Percentiles rank a stretch among this genome's conserved stretches.
Evolutionary conservation across 805 yeast species (phyloP).

Genomic region (Starmerella stigmatis): DNA sequence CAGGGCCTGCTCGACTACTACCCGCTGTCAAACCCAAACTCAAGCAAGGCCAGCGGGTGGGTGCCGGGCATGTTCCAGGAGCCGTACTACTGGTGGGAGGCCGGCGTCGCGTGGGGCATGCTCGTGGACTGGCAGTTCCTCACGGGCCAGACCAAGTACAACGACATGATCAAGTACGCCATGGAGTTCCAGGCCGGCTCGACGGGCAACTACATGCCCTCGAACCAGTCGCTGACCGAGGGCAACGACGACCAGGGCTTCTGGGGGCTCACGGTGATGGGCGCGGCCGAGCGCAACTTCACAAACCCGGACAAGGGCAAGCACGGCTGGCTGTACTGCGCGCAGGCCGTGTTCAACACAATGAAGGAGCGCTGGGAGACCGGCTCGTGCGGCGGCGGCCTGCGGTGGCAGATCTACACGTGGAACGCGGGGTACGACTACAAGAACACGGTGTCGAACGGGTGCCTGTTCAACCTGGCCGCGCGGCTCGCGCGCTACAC

Average conservation of each 20-base stretch:
- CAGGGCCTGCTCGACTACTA: conserved; percentile 76
- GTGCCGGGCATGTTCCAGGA: conserved; percentile 58
- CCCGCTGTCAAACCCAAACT: conserved; percentile 25
- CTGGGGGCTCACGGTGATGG: conserved; percentile 82
- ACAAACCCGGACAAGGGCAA: conserved; percentile 50
- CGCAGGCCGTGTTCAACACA: conserved; percentile 80
- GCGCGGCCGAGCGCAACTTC: conserved; percentile 75
- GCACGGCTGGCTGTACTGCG: conserved; percentile 64
- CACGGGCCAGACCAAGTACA: conserved; percentile 59
- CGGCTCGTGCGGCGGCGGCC: conserved; percentile 56
- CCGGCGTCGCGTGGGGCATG: conserved; percentile 57
- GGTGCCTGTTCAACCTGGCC: conserved; percentile 66
- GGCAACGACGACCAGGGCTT: conserved; percentile 93
- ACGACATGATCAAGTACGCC: conserved; percentile 47
- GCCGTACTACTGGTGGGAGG: conserved; percentile 90
- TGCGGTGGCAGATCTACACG: conserved; percentile 84
- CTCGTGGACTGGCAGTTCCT: conserved; percentile 72
- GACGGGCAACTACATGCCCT: conserved; percentile 60
- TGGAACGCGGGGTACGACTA: conserved; percentile 84
- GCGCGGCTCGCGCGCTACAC: conserved; percentile 79
- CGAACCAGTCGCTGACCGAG: conserved; percentile 71
- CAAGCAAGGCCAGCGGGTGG: conserved; percentile 53
- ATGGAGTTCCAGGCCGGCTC: conserved; percentile 56
- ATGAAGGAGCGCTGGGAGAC: conserved; percentile 74
- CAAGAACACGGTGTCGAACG: conserved; percentile 81